These are phyloP conservation scores for Cucurbita maxima DNA, from an alignment of 306 rosid genomes.

Conservation along the genomic window DNA sequence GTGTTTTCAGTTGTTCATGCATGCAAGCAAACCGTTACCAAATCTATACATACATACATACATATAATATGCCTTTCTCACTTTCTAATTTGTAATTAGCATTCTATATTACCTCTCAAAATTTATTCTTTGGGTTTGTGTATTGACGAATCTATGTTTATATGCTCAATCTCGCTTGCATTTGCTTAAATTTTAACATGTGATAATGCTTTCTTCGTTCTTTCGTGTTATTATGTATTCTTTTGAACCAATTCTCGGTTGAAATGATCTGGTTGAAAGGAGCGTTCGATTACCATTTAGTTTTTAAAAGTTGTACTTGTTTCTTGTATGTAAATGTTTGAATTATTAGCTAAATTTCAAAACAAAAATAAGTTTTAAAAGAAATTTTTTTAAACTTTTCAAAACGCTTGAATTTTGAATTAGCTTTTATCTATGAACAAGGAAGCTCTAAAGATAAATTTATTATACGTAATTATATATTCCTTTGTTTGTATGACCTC, in stretches of 20 bases:
- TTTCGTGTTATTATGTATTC: neutral
- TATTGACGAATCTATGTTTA: neutral
- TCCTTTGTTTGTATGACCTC: neutral
- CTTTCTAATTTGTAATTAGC: constrained; percentile 1
- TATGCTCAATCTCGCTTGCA: neutral
- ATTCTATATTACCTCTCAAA: neutral
- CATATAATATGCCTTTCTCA: neutral
- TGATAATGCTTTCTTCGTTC: neutral
- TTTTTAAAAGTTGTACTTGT: no score
- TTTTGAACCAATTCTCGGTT: neutral
- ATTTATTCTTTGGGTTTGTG: neutral
- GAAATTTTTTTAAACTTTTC: no score
- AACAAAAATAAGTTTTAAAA: no score
- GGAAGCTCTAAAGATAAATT: neutral
- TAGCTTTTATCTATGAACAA: no score
- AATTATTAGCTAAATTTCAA: no score
- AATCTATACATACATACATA: neutral
- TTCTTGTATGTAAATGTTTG: no score
- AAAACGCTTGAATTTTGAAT: no score
- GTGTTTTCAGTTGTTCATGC: constrained; percentile 12
- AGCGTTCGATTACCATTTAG: neutral
- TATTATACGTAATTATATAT: no score
- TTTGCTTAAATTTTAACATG: neutral
- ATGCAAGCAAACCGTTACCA: neutral
- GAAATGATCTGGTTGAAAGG: neutral